A percentile compares a stretch with the other conserved stretches of the same genome.
These are phyloP conservation scores for Bolboschoenus planiculmis DNA, from an alignment of 176 grass and related monocot genomes.

Conservation along the genomic window DNA sequence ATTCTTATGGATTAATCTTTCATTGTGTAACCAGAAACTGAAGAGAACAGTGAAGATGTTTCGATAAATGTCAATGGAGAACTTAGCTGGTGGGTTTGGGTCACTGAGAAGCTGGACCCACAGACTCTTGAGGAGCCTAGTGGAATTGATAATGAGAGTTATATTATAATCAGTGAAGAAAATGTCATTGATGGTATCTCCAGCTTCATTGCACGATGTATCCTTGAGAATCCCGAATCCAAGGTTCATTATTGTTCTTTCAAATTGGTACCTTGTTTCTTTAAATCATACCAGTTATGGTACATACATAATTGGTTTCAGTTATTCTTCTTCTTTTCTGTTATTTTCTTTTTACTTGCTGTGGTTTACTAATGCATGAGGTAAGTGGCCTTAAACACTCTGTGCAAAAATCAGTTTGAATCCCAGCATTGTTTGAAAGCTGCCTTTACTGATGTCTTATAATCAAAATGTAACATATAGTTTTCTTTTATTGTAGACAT, in stretches of 20 bases:
- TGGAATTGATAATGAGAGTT: slow-evolving; percentile 80
- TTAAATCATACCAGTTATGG: not conserved
- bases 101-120: slow-evolving; percentile 29
- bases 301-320: not conserved
- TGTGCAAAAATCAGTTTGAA: not conserved
- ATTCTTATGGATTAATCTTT: slow-evolving; percentile 8
- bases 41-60: slow-evolving; percentile 40
- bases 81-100: slow-evolving; percentile 73
- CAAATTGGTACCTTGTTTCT: not conserved
- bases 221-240: slow-evolving; percentile 74
- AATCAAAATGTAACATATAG: not conserved
- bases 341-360: not conserved
- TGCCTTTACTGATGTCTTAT: not conserved
- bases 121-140: slow-evolving; percentile 74
- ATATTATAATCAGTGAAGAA: slow-evolving; percentile 77
- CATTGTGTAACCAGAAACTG: slow-evolving; percentile 21
- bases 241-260: slow-evolving; percentile 45
- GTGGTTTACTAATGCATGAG: not conserved
- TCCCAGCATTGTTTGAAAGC: not conserved
- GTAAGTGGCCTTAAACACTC: not conserved
- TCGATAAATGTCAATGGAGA: slow-evolving; percentile 40
- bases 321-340: not conserved
- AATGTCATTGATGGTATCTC: slow-evolving; percentile 74
- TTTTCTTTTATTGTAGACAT: slow-evolving; percentile 4
- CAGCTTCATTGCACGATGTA: slow-evolving; percentile 76